Evolutionary conservation across 805 yeast species (phyloP).

Genomic region (Myxozyma geophila): DNA sequence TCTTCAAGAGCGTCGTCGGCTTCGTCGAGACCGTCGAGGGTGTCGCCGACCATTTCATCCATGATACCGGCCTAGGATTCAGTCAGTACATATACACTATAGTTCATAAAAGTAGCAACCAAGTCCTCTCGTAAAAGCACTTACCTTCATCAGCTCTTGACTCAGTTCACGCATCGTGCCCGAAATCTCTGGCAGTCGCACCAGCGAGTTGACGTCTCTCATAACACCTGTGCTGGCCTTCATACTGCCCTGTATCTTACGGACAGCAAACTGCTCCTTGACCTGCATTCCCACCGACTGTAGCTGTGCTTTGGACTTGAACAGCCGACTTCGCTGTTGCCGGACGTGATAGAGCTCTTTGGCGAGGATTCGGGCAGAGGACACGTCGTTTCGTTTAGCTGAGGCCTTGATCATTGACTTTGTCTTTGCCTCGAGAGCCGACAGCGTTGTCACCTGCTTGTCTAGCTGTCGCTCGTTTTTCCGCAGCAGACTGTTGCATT

Average conservation of each 20-base stretch:
- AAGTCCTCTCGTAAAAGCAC: background rate
- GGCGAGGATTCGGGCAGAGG: conserved; percentile 78
- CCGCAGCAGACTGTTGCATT: conserved; percentile 77
- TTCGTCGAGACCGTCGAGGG: conserved; percentile 70
- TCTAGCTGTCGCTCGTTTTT: conserved; percentile 86
- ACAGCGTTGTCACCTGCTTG: conserved; percentile 67
- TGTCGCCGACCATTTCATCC: conserved; percentile 93
- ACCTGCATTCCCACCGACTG: conserved; percentile 86
- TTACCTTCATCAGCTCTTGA: conserved; percentile 67
- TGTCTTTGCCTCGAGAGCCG: conserved; percentile 70
- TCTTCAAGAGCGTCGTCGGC: conserved; percentile 66
- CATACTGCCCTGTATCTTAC: conserved; percentile 80
- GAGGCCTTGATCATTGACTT: conserved; percentile 73
- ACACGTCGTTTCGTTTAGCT: conserved; percentile 75
- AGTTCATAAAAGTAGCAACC: background rate
- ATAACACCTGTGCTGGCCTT: conserved; percentile 76
- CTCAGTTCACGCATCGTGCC: conserved; percentile 85
- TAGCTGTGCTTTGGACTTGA: conserved; percentile 80
- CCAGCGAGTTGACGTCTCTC: conserved; percentile 83
- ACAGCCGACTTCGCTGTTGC: conserved; percentile 73
- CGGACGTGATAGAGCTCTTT: conserved; percentile 74
- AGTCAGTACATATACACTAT: background rate
- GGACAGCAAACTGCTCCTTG: conserved; percentile 87
- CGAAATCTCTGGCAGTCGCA: conserved; percentile 76
- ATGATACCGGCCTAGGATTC: conserved; percentile 58